Base-by-base conservation (phyloP, 1,139 yeast genomes). In the Nakaseomyces sp. region DNA sequence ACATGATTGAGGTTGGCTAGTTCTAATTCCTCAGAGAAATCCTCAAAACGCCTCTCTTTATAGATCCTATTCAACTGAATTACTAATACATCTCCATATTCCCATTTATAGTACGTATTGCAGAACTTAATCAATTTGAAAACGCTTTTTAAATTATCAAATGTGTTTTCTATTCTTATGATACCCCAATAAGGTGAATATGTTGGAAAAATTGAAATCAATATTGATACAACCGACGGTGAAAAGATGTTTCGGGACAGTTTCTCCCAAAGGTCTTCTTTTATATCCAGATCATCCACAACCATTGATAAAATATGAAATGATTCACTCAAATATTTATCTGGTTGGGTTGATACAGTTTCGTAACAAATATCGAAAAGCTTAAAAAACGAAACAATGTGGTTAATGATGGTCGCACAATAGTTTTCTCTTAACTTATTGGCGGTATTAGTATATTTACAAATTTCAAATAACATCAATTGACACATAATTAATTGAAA, bases 401-500 rank as follows among this genome's bases (percentile, higher is more conserved):
- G 56, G 32, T 56, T 52, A 8, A 57, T 17, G 15, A 61, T 54
- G 35, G 50, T 53, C 3, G 33, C 31, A 26, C 50, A 47, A 5
- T 59, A 47, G 18, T 49, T 47, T 10, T 28, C 29, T 40, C 42
- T 50, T 8, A 45, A 32, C 5, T 43, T 29, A 3, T 37, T 40
- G 2, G 63, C 43, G 4, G 49, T 39, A 31, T 48, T 50, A 3
- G 56, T 35, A 43, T 51, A 61, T 22, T 48, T 47, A 5, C 58
- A 40, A n/a, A 58, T 46, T 40, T 59, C 60, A 18, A 51, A 43
- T 20, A 59, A 45, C 49, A 58, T 46, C 5, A 60, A 29, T 41
- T 57, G 64, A 39, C 63, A 61, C 2, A 51, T 45, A 2, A 62
- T 52, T 28, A 61, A 47, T 30, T 57, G 56, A 26, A 49, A 58